These are phyloP conservation scores for Rhodomyrtus psidioides DNA, from an alignment of 441 rosid species.

Conservation along the genomic window DNA sequence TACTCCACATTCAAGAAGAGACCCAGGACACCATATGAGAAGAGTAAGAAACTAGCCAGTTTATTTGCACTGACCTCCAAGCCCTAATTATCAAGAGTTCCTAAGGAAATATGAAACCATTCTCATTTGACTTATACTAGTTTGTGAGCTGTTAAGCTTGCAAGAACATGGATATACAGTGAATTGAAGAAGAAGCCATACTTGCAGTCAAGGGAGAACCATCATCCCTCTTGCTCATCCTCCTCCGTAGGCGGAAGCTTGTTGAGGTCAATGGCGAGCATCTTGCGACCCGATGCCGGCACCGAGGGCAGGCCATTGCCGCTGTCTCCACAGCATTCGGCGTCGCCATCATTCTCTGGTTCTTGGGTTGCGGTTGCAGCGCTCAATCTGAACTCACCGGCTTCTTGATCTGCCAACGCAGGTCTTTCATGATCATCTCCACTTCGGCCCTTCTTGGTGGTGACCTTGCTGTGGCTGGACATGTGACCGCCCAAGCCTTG, in stretches of 20 bases:
- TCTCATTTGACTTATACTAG: background rate
- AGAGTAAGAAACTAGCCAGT: background rate
- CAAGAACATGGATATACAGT: too few relatives aligned
- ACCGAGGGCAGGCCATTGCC: too few relatives aligned
- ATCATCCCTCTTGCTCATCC: background rate
- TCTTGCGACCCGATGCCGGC: background rate
- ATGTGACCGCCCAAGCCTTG: conserved; percentile 30
- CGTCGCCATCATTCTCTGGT: background rate
- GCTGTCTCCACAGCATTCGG: background rate
- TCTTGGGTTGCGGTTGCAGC: background rate
- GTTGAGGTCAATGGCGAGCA: conserved; percentile 34
- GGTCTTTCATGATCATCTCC: background rate
- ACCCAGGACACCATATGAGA: background rate
- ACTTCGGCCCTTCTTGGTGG: background rate
- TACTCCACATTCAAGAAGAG: background rate
- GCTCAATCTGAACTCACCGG: background rate
- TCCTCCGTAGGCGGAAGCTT: conserved; percentile 13
- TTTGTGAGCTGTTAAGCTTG: background rate
- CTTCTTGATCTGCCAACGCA: background rate
- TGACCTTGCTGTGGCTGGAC: conserved; percentile 19
- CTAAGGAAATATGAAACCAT: background rate
- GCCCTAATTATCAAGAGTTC: background rate
- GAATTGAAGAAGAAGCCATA: background rate
- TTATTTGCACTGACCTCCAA: background rate
- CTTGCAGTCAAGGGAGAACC: background rate